Evolutionary conservation across 139 green algal species (phyloP), one percentile per base, ranked within the genome.

Genomic region (Coelastrella sp.): DNA sequence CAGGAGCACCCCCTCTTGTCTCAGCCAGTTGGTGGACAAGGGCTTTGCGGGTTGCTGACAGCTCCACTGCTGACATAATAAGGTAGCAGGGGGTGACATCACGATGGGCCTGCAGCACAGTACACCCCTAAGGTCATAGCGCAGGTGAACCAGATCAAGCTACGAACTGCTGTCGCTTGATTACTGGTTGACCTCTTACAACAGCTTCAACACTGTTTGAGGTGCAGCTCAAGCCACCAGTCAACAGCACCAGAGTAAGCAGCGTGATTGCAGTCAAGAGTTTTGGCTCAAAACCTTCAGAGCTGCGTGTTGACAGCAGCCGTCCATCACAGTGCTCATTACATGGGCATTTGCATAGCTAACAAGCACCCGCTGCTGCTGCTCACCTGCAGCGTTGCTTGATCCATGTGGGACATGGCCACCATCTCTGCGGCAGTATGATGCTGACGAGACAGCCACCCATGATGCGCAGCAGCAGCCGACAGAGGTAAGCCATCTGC

Each of bases 401-500:
- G 66, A 32, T 87, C 82, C 45, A 81, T 48, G 34, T 50, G 38
- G 30, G 66, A 71, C 9, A 35, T 27, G 1, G 82, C 67, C 45
- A 93, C 51, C 80, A 92, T 81, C 48, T 91, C 88, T 45, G 83
- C 80, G 34, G 81, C 88, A 21, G 85, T 51, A 82, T 89, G 84
- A 72, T 91, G 84, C 88, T 93, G 90, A 9, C 88, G 83, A 0
- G 77, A 48, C n/a, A 91, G 72, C 83, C 79, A 93, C 64, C 60
- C 84, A 50, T 89, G 81, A 81, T 93, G 90, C 5, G 76, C 63
- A 15, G 60, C 77, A n/a, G 67, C 43, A n/a, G 85, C 84, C 25
- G 85, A 51, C 2, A 84, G 60, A 0, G 84, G 62, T 7, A 92
- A 62, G 7, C 43, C 4, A 37, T 81, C 89, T 90, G 86, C 60